Conservation (phyloP, 768 basidiomycete genomes). For the Mrakia hoshinonis region DNA sequence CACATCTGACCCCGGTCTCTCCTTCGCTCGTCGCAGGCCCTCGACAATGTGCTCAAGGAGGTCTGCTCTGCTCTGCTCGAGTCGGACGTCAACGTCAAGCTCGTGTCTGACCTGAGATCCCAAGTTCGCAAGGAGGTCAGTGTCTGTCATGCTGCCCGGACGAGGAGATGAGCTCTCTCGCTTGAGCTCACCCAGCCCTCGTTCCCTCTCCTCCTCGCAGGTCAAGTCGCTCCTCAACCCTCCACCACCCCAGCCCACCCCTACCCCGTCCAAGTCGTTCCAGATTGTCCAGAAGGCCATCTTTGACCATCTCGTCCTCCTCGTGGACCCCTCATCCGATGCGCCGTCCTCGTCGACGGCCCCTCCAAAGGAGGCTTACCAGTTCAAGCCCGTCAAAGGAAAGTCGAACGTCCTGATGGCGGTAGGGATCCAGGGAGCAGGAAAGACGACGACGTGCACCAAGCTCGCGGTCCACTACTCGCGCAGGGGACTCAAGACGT, state of each 20-base stretch:
- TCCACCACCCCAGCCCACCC: conserved; percentile 12
- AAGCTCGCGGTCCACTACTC: conserved; percentile 98
- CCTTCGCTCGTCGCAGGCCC: conserved; percentile 52
- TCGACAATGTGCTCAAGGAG: conserved; percentile 89
- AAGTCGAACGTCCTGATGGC: conserved; percentile 94
- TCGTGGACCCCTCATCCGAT: conserved; percentile 64
- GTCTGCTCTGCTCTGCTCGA: conserved; percentile 88
- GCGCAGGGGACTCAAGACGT: conserved; percentile 90
- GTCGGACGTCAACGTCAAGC: conserved; percentile 96
- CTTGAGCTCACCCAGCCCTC: not conserved
- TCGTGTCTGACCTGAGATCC: conserved; percentile 74
- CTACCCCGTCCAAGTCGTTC: conserved; percentile 21
- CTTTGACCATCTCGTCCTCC: conserved; percentile 86
- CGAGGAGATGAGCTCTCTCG: not conserved
- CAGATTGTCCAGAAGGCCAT: conserved; percentile 86
- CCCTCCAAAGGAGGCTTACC: conserved; percentile 10
- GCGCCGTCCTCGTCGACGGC: too few species aligned
- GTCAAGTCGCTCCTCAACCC: conserved; percentile 24
- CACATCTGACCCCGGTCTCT: not conserved
- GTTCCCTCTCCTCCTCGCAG: not conserved
- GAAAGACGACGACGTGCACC: conserved; percentile 98
- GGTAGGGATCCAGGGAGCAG: conserved; percentile 94
- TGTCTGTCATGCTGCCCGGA: not conserved
- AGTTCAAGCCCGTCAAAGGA: conserved; percentile 78
- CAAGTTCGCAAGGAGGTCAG: conserved; percentile 84